A percentile compares a stretch with the other conserved stretches of the same genome.
Evolutionary conservation across 179 eudicot species (phyloP).

Genomic region (Vitellaria paradoxa): DNA sequence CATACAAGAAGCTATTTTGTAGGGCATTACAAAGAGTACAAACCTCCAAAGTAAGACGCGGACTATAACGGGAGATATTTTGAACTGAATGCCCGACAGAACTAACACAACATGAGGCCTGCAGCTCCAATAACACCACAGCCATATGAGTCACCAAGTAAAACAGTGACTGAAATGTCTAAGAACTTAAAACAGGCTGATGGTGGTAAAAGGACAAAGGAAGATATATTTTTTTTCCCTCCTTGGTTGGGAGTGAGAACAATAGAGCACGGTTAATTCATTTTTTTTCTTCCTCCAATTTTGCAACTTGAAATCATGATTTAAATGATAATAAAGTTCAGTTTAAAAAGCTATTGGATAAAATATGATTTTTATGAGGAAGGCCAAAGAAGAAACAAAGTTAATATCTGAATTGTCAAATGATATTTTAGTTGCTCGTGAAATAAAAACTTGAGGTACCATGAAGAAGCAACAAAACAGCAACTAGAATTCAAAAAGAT

Average conservation of each 20-base stretch:
- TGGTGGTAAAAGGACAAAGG: too few relatives aligned
- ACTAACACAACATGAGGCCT: slow-evolving; percentile 30
- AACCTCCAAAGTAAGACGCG: slow-evolving; percentile 54
- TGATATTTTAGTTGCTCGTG: too few relatives aligned
- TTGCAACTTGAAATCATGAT: too few relatives aligned
- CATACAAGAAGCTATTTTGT: not conserved
- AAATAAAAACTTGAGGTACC: too few relatives aligned
- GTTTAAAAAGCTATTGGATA: too few relatives aligned
- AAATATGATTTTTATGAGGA: not conserved
- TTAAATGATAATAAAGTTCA: too few relatives aligned
- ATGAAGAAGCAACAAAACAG: too few relatives aligned
- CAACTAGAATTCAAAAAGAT: too few relatives aligned
- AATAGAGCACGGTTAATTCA: too few relatives aligned
- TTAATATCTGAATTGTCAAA: not conserved
- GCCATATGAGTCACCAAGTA: not conserved
- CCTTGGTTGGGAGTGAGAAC: too few relatives aligned
- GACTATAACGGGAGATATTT: slow-evolving; percentile 34
- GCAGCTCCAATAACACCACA: slow-evolving; percentile 39
- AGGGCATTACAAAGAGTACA: slow-evolving; percentile 8
- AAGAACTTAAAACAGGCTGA: not conserved
- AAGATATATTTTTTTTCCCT: too few relatives aligned
- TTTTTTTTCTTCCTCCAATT: too few relatives aligned
- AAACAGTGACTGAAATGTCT: not conserved
- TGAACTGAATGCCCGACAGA: slow-evolving; percentile 32
- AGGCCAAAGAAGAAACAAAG: not conserved